phyloP scores from a whole-genome alignment of 1,284 basidiomycete genomes.

The Ustanciosporium gigantosporum region DNA sequence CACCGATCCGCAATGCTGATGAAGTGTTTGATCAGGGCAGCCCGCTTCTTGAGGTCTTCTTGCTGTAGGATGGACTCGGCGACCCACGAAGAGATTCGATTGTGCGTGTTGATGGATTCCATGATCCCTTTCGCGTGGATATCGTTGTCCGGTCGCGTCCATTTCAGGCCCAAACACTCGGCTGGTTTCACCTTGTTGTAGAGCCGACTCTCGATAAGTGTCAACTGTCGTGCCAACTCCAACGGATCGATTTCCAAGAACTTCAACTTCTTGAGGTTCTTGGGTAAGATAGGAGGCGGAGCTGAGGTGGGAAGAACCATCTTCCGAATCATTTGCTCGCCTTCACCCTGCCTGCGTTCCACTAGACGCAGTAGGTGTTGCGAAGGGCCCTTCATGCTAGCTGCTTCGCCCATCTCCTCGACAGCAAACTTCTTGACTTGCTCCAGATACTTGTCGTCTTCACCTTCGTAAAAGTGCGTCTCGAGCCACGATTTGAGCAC shows the following conservation, averaged over 20 bases:
- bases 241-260: constrained; percentile 85
- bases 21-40: constrained; percentile 82
- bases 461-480: constrained; percentile 59
- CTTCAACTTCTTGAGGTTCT: constrained; percentile 75
- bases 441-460: constrained; percentile 59
- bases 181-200: constrained; percentile 87
- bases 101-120: constrained; percentile 86
- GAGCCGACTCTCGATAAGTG: constrained; percentile 84
- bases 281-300: constrained; percentile 74
- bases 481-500: constrained; percentile 63
- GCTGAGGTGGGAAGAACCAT: constrained; percentile 53
- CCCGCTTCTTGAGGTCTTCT: constrained; percentile 83
- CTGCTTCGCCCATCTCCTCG: constrained; percentile 51
- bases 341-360: constrained; percentile 56
- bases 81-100: constrained; percentile 88
- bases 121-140: constrained; percentile 74
- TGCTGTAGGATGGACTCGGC: constrained; percentile 82
- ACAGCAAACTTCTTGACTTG: constrained; percentile 59
- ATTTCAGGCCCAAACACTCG: constrained; percentile 75
- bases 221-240: constrained; percentile 90
- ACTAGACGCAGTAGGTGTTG: constrained; percentile 60
- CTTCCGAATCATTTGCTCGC: constrained; percentile 49
- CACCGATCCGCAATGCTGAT: constrained; percentile 92
- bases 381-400: constrained; percentile 40
- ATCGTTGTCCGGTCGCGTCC: constrained; percentile 53